A percentile compares a stretch with the other conserved stretches of the same genome.
These are phyloP conservation scores for Zasmidium angulare DNA, from an alignment of 2,329 filamentous ascomycete species.

Conservation along the genomic window DNA sequence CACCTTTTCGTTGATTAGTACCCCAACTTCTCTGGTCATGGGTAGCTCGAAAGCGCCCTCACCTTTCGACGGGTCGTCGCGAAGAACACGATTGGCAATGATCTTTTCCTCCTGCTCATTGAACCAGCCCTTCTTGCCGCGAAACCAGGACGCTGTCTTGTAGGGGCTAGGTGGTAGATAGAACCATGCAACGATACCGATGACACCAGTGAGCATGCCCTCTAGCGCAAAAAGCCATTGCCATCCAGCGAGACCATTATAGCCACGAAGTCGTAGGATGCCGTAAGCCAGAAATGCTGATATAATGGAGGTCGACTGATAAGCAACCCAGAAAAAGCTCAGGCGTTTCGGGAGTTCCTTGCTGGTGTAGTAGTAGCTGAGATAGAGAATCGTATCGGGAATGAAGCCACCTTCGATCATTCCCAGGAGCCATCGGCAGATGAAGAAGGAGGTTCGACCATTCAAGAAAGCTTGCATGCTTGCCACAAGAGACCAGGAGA, in stretches of 20 bases:
- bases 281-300: slow-evolving; percentile 59
- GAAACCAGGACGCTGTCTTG: slow-evolving; percentile 61
- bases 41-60: too few relatives aligned
- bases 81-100: slow-evolving; percentile 61
- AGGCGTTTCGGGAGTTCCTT: slow-evolving; percentile 67
- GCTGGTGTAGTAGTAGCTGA: slow-evolving; percentile 75
- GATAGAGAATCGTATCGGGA: slow-evolving; percentile 64
- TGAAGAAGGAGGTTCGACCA: slow-evolving; percentile 38
- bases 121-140: slow-evolving; percentile 60
- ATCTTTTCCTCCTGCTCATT: slow-evolving; percentile 61
- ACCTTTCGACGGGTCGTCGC: slow-evolving; percentile 62
- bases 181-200: slow-evolving; percentile 56
- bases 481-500: slow-evolving; percentile 48
- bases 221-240: slow-evolving; percentile 62
- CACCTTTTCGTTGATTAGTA: too few relatives aligned
- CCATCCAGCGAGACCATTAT: slow-evolving; percentile 54
- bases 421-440: slow-evolving; percentile 42
- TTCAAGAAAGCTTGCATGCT: slow-evolving; percentile 35
- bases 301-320: slow-evolving; percentile 56
- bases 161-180: slow-evolving; percentile 61
- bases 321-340: slow-evolving; percentile 68
- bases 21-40: too few relatives aligned
- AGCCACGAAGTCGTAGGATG: slow-evolving; percentile 48
- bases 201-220: slow-evolving; percentile 52
- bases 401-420: slow-evolving; percentile 55